phyloP scores from a whole-genome alignment of 2,329 filamentous ascomycete species.

The Fusarium sp. region DNA sequence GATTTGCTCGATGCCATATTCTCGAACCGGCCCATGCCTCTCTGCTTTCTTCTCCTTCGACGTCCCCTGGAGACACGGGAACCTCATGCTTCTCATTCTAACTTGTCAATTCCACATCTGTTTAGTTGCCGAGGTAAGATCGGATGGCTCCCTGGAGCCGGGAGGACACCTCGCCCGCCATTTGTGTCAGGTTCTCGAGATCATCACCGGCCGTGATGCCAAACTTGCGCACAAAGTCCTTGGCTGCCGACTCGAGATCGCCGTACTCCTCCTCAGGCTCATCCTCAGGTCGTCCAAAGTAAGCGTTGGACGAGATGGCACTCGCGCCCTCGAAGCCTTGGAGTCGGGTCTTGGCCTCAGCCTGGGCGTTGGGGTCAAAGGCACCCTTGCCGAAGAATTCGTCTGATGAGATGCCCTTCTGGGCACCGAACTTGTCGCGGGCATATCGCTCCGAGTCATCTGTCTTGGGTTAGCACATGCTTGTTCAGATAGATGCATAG shows the following conservation, averaged over 20 bases:
- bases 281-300: slow-evolving; percentile 94
- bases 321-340: slow-evolving; percentile 94
- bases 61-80: slow-evolving; percentile 14
- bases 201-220: slow-evolving; percentile 97
- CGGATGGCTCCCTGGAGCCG: slow-evolving; percentile 83
- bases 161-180: slow-evolving; percentile 86
- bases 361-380: slow-evolving; percentile 83
- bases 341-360: slow-evolving; percentile 87
- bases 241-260: slow-evolving; percentile 91
- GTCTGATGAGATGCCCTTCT: slow-evolving; percentile 97
- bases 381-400: slow-evolving; percentile 96
- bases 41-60: slow-evolving; percentile 15
- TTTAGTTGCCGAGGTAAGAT: slow-evolving; percentile 71
- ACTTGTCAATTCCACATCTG: neutral
- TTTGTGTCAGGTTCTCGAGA: slow-evolving; percentile 86
- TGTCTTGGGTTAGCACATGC: slow-evolving; percentile 44
- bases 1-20: slow-evolving; percentile 16
- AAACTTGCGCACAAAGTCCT: slow-evolving; percentile 95
- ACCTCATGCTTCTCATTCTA: slow-evolving; percentile 14
- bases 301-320: slow-evolving; percentile 94
- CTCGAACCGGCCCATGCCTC: slow-evolving; percentile 24
- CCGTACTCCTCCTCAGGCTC: slow-evolving; percentile 85
- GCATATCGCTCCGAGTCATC: slow-evolving; percentile 86
- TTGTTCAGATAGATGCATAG: neutral
- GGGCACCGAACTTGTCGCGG: slow-evolving; percentile 86